A percentile compares a stretch with the other conserved stretches of the same genome.
These are phyloP conservation scores for Sisymbrium altissimum DNA, from an alignment of 345 rosid genomes.

Conservation along the genomic window DNA sequence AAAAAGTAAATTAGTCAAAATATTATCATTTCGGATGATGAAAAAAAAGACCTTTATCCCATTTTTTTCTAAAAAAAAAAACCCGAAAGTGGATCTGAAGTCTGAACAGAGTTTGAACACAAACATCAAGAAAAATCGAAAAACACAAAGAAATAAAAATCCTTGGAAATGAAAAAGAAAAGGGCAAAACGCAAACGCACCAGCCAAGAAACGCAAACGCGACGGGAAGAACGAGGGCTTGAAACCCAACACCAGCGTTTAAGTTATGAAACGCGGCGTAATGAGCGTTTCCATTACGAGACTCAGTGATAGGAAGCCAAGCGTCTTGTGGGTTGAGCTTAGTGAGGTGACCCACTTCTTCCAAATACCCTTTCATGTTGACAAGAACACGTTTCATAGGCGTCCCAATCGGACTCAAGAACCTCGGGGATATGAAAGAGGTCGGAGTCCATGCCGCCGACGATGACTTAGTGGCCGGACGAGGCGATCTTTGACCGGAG, in stretches of 20 bases:
- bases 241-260: slow-evolving; percentile 95
- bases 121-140: slow-evolving; percentile 12
- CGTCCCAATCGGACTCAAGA: slow-evolving; percentile 91
- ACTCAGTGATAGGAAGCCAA: slow-evolving; percentile 97
- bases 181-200: slow-evolving; percentile 39
- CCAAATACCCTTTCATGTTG: slow-evolving; percentile 91
- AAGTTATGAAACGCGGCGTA: slow-evolving; percentile 97
- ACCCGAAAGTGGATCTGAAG: slow-evolving; percentile 21
- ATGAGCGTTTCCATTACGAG: slow-evolving; percentile 96
- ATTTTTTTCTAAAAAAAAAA: neutral
- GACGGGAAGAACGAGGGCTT: slow-evolving; percentile 89
- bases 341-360: slow-evolving; percentile 91
- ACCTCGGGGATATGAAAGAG: slow-evolving; percentile 92
- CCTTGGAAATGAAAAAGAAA: neutral
- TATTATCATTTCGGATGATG: neutral
- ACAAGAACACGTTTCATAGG: slow-evolving; percentile 95
- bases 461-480: slow-evolving; percentile 59
- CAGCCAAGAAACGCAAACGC: slow-evolving; percentile 97
- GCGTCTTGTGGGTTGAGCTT: slow-evolving; percentile 98
- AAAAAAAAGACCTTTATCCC: neutral
- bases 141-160: neutral
- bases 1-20: slow-evolving; percentile 18
- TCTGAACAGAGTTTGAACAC: neutral
- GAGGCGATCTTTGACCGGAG: slow-evolving; percentile 95
- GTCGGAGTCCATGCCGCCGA: slow-evolving; percentile 95